Base-by-base conservation (phyloP, 2,329 filamentous ascomycete genomes). In the Trichoderma sp. region DNA sequence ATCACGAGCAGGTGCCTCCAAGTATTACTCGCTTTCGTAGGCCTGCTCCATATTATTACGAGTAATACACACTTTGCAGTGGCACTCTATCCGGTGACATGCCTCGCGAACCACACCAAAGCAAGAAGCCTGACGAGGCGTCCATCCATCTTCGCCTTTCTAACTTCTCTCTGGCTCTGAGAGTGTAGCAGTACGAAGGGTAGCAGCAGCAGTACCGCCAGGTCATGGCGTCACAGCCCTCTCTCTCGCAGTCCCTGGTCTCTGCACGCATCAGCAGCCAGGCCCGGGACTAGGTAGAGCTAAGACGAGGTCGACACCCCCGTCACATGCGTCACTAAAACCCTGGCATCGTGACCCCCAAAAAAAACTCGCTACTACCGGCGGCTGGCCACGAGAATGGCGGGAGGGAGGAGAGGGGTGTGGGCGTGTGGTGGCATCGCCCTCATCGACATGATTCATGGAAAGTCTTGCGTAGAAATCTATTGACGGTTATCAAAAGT, bases 321-420 rank as follows among this genome's bases (percentile, higher is more conserved):
- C 47, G 66, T 68, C 66, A 68, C 58, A 68, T 68, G 66, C 66
- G 66, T 63, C 58, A 57, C 58, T 53, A 62, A 68, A 47, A 52
- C 58, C 66, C 65, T 47, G 66, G 66, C 64, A 67, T 35, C 66
- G 66, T 68, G 66, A 68, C 61, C 60, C 61, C 61, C 40, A 29
- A 43, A 43, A 43, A 43, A 43, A 24, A 24, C 47, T 49, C n/a
- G n/a, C 47, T 49, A 49, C 61, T 35, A 43, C 40, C 40, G 40
- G 19, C 40, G 56, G 56, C 56, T 40, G 56, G 56, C 60, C 40
- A 31, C 58, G 60, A 37, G 35, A 63, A 43, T 35, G 1, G 29
- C 29, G 29, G 29, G 37, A 24, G 29, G 35, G 40, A 37, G 14
- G 35, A 40, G 37, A 40, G 37, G 37, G 14, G 40, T 43, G 40